Evolutionary conservation across 2,329 filamentous ascomycete genomes (phyloP), one percentile per base, ranked within the genome.

Genomic region (Pseudopyricularia cyperi): DNA sequence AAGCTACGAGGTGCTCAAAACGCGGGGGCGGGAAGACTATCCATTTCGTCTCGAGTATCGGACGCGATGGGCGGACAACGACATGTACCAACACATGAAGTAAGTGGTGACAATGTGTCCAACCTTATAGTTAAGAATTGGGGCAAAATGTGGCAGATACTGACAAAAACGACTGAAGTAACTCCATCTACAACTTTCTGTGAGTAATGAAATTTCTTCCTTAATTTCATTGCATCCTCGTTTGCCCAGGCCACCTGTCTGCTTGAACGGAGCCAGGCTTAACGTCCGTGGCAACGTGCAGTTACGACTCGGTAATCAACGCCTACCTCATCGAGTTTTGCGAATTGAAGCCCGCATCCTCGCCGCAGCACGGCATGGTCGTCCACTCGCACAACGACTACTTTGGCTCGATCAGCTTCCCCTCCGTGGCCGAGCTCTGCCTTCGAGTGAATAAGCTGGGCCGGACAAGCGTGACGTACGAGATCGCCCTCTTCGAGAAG

Each of bases 41-140:
- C 74, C 75, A 48, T 95, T 83, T 65, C 71, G 82, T 42, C 75
- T 91, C 28, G 86, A 93, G 57, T 95, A 95, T 65, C 76, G 89
- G 53, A 94, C 89, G 55, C 71, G 90, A 80, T 95, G 90, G 89
- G 83, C 80, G 65, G 89, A 95, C 68, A 95, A 95, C 64, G 89
- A 95, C 70, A 93, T 94, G 87, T 95, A 93, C 67, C 77, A 87
- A 55, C 91, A 97, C 65, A 81, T 95, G 74, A 95, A 95, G 37
- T 42, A 42, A 42, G 37, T 42, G 8, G 37, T 4, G 5, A 12
- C 22, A 3, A 19, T 9, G 17, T 42, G 2, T 3, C 17, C 5
- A 33, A 12, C 7, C 12, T 33, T 7, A 33, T 33, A 7, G 32
- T 17, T 19, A 5, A 8, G 17, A 4, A 9, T 3, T 39, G 12